Evolutionary conservation across 768 basidiomycete species (phyloP).

Genomic region (Amanita brunnescens): DNA sequence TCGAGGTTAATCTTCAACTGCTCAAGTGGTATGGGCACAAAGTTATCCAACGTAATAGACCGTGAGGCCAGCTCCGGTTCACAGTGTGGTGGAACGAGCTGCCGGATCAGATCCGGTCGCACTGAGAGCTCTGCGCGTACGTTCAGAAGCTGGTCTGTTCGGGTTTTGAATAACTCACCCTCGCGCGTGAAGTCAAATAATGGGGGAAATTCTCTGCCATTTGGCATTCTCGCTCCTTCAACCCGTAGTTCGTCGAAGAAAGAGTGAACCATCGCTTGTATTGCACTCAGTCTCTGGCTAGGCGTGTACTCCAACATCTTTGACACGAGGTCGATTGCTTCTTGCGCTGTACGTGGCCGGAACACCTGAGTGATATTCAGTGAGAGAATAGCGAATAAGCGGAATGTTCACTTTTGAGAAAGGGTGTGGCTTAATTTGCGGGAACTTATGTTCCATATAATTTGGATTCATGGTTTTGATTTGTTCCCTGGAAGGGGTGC

Average conservation of each 20-base stretch:
- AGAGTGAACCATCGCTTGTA: constrained; percentile 87
- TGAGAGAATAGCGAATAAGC: constrained; percentile 3
- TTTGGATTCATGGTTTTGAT: constrained; percentile 99
- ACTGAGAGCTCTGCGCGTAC: constrained; percentile 76
- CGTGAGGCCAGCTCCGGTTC: constrained; percentile 84
- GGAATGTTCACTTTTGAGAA: constrained; percentile 75
- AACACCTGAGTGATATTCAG: constrained; percentile 62
- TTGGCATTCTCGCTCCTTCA: constrained; percentile 91
- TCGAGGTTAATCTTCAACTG: constrained; percentile 92
- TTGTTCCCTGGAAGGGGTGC: constrained; percentile 96
- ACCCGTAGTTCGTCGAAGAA: constrained; percentile 96
- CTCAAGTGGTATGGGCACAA: constrained; percentile 96
- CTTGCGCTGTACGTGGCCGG: constrained; percentile 91
- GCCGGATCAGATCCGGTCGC: constrained; percentile 87
- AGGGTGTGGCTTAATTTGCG: constrained; percentile 99
- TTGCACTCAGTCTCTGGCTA: constrained; percentile 78
- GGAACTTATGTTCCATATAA: constrained; percentile 99
- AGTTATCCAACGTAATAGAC: constrained; percentile 81
- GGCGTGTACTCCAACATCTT: constrained; percentile 99
- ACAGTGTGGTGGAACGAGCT: constrained; percentile 84
- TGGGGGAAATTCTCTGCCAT: constrained; percentile 90
- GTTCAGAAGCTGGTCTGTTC: constrained; percentile 2
- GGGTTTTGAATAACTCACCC: constrained; percentile 46
- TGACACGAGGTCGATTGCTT: constrained; percentile 93
- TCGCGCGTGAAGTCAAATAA: constrained; percentile 95